Base-by-base conservation (phyloP, 2,329 filamentous ascomycete species). In the Byssothecium circinans region DNA sequence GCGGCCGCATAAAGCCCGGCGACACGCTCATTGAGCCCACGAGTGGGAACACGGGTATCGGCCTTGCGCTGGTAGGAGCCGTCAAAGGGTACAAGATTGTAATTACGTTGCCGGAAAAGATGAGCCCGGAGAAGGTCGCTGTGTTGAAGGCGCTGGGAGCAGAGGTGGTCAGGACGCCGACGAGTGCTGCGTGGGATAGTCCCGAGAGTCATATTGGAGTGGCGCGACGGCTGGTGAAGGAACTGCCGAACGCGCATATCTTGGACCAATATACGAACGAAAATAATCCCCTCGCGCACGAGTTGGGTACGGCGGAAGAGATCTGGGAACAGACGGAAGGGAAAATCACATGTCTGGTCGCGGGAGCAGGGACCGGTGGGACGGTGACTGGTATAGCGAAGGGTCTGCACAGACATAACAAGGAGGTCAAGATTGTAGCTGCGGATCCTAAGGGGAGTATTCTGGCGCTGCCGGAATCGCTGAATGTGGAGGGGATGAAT, bases 11-110 rank as follows among this genome's bases (percentile, higher is more conserved):
- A 75, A 96, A 94, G 81, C 94, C 94, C 22, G 94, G 92, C 47
- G 91, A 97, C 74, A 97, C 91, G 43, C 77, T 99, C 65, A 99
- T 99, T 67, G 94, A 99, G 81, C 94, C 94, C 8, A 99, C 94
- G 39, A 96, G 90, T 67, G 94, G 94, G 45, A 99, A 99, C 73
- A 99, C 94, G 78, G 94, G 94, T 58, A 99, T 99, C 58, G 94
- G 94, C 18, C 81, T 99, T 33, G 94, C 94, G 22, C 84, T 99
- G 27, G 92, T 97, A 15, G 92, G 84, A 48, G 94, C 94, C 14
- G 88, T 99, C 66, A 97, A 96, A 78, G 92, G 91, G 58, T 99
- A 97, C 81, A 92, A 92, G 75, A 95, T 91, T 33, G 97, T 99
- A 75, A 99, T 99, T 72, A 99, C 94, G 10, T 83, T 99, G 37